Evolutionary conservation across 768 basidiomycete species (phyloP), one percentile per base, ranked within the genome.

Genomic region (Dioszegia hungarica): DNA sequence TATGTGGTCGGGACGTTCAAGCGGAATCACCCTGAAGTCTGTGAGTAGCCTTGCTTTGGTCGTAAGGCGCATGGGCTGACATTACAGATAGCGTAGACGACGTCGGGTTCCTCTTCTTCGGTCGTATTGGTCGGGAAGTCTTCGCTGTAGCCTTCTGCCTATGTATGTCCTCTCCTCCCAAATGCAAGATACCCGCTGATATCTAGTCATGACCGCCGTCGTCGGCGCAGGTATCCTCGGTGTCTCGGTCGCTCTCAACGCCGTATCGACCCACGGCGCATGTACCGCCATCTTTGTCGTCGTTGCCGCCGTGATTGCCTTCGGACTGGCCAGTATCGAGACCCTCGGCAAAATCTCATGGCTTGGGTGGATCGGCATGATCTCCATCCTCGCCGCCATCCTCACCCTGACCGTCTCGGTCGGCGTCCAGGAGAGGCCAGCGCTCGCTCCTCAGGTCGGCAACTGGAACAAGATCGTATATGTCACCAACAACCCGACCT

Each of bases 231-330:
- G 46, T 31, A 36, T 57, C 8, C 33, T 70, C 46, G 63, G 63
- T 27, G 56, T 70, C 29, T 64, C 65, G 0, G 63, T 70, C 55
- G 68, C 63, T 36, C 59, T 70, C 38, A 70, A 70, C 53, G 65
- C 66, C 47, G 56, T 70, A 14, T 54, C 68, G 10, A 51, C 56
- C 15, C 60, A 70, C 43, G 68, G 53, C 6, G 64, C 68, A 2
- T 70, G 68, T 41, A 70, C 68, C 15, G 68, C 64, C 8, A 63
- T 60, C 24, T 70, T 56, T 54, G 64, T 66, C 46, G 57, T 55
- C 6, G 57, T 65, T 0, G 64, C 64, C 12, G 57, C 52, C 41
- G 51, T 66, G 27, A 54, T 58, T 1, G 61, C 64, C 1, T 57
- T 59, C 20, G 57, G 43, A 15, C 50, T 66, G 15, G 60, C 64